Conservation (phyloP, 2,329 filamentous ascomycete species). For the Fusarium incarnatum region DNA sequence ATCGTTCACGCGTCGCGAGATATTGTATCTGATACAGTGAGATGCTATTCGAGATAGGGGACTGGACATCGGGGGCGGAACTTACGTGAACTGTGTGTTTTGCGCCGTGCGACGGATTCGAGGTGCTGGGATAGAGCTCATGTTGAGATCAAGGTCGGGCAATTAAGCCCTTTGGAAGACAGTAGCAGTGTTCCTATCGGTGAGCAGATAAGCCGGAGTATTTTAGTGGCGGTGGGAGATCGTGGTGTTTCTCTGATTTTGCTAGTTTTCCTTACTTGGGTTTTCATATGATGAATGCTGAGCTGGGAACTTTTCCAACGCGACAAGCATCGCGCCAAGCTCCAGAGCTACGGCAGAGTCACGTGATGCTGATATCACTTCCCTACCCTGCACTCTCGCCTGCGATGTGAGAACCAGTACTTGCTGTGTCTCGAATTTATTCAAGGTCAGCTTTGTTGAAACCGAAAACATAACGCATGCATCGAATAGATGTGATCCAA, state of each 20-base stretch:
- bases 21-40: slow-evolving; percentile 63
- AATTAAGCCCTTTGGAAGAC: slow-evolving; percentile 31
- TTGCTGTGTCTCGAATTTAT: not conserved
- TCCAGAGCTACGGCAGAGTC: slow-evolving; percentile 6
- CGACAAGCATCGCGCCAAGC: slow-evolving; percentile 45
- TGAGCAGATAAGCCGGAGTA: not conserved
- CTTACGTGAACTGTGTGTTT: slow-evolving; percentile 63
- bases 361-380: slow-evolving; percentile 27
- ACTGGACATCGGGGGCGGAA: not conserved
- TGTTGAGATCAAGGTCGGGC: slow-evolving; percentile 44
- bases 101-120: slow-evolving; percentile 61
- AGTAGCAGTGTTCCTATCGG: not conserved
- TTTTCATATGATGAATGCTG: slow-evolving; percentile 12
- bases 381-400: not conserved
- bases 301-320: slow-evolving; percentile 46
- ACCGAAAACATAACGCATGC: not conserved
- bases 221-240: not conserved
- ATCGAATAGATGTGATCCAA: not conserved
- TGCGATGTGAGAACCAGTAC: not conserved
- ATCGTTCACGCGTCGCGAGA: slow-evolving; percentile 68
- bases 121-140: slow-evolving; percentile 52
- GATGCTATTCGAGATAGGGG: not conserved
- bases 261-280: slow-evolving; percentile 17
- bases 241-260: not conserved
- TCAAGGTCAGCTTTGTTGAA: not conserved